A percentile compares a stretch with the other conserved stretches of the same genome.
Conservation (phyloP, 2,329 filamentous ascomycete genomes). For the Fusarium euwallaceae region DNA sequence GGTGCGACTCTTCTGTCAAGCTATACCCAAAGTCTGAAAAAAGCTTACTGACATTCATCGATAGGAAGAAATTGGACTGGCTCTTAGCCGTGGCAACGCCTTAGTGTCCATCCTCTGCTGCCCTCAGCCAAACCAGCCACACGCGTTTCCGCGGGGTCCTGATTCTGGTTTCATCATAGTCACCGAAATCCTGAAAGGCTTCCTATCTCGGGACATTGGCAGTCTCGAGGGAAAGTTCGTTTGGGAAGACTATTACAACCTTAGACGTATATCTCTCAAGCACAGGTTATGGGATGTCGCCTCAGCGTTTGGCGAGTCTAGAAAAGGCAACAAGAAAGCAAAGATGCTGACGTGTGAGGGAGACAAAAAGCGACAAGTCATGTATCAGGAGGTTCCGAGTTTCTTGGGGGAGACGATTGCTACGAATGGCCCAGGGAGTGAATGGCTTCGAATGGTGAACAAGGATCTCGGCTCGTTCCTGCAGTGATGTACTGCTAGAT, state of each 20-base stretch:
- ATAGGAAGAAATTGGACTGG: slow-evolving; percentile 26
- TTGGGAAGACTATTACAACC: background rate
- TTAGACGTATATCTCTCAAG: background rate
- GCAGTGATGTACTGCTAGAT: background rate
- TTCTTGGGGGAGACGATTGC: background rate
- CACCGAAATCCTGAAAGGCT: background rate
- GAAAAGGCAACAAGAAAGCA: background rate
- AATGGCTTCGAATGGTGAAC: background rate
- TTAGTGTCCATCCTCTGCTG: slow-evolving; percentile 16
- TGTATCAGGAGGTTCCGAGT: background rate
- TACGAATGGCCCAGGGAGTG: background rate
- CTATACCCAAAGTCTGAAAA: background rate
- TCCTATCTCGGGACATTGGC: background rate
- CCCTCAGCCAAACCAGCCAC: background rate
- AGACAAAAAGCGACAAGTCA: background rate
- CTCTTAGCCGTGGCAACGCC: slow-evolving; percentile 10
- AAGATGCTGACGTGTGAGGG: background rate
- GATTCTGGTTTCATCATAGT: background rate
- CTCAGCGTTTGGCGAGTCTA: background rate
- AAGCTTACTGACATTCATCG: background rate
- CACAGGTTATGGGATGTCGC: background rate
- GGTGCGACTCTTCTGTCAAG: background rate
- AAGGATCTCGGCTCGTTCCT: background rate
- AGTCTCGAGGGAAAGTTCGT: background rate
- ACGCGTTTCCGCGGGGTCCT: background rate